Base-by-base conservation (phyloP, 305 asterid species). In the Lippia alba region DNA sequence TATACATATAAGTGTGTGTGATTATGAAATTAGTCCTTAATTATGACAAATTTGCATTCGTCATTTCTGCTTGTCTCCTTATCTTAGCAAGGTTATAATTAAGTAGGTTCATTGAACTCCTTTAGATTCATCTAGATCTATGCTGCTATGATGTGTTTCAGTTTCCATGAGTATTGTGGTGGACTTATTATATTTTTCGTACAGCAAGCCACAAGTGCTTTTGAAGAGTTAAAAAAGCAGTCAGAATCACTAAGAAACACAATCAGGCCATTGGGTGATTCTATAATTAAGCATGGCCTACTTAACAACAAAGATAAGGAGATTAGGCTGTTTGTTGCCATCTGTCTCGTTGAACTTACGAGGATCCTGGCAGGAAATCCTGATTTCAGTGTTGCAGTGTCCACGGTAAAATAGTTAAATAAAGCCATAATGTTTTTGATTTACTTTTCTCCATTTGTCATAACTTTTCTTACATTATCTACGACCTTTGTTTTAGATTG, bases 321-420 rank as follows among this genome's bases (percentile, higher is more conserved):
- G 67, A 76, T 91, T 69, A 80, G 84, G 79, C 83, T 85, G 77
- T 82, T 85, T 65, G 96, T 87, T 71, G 91, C 92, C 49, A 77
- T 81, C 76, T 91, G 97, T 77, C 61, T 89, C 69, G 80, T 88
- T 70, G 94, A 89, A 77, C 79, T 84, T 66, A 66, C 84, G 74
- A 82, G 91, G 75, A 83, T 90, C 64, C 85, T 90, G 54, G 93
- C 96, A 18, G 95, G 95, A 24, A 69, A 87, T 82, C 96, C 98
- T 62, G 90, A 62, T 54, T 88, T 85, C 69, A 76, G 76, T 56
- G 83, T 78, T 69, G 78, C 80, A 58, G 87, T 74, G 78, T 79
- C 75, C 61, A 84, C 83, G 97, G 98, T 90, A 84, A 80, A 65
- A 34, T 67, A 16, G 44, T 71, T 30, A 53, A 15, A 61, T 60